These are phyloP conservation scores for Tilletia caries DNA, from an alignment of 1,284 basidiomycete genomes.

Conservation along the genomic window DNA sequence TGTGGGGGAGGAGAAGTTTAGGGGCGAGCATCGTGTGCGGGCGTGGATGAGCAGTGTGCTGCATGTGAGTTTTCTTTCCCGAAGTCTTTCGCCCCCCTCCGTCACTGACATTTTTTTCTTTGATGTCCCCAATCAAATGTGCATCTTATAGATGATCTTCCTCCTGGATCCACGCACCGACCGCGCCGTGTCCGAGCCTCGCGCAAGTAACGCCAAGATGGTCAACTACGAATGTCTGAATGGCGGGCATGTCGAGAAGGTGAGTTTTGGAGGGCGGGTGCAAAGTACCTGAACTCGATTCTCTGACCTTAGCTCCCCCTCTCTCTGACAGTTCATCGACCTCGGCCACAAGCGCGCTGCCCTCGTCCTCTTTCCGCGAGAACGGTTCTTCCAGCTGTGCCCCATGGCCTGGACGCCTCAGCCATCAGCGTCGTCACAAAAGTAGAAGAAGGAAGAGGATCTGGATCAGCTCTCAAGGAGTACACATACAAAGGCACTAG, in stretches of 20 bases:
- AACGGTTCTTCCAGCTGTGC: constrained; percentile 48
- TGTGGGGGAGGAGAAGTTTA: constrained; percentile 45
- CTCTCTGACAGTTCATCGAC: constrained; percentile 35
- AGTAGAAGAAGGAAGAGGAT: background rate
- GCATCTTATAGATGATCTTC: constrained; percentile 32
- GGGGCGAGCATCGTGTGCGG: constrained; percentile 44
- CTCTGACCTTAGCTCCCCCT: too few species aligned
- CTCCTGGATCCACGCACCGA: constrained; percentile 39
- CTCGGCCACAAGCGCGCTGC: constrained; percentile 50
- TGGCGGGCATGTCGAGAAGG: constrained; percentile 49
- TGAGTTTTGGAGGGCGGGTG: background rate
- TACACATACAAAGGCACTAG: too few species aligned
- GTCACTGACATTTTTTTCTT: too few species aligned
- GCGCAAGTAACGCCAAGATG: constrained; percentile 47
- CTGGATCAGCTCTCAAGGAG: too few species aligned
- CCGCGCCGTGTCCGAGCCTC: constrained; percentile 42
- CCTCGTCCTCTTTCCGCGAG: constrained; percentile 38
- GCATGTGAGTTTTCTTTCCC: constrained; percentile 23
- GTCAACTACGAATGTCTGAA: constrained; percentile 46
- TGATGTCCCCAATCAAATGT: background rate
- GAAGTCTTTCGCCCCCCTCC: too few species aligned
- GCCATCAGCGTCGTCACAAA: background rate
- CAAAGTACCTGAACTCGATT: background rate
- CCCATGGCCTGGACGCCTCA: constrained; percentile 31
- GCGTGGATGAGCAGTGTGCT: constrained; percentile 50